phyloP scores from a whole-genome alignment of 1,139 yeast genomes.

The Scheffersomyces parashehatae region DNA sequence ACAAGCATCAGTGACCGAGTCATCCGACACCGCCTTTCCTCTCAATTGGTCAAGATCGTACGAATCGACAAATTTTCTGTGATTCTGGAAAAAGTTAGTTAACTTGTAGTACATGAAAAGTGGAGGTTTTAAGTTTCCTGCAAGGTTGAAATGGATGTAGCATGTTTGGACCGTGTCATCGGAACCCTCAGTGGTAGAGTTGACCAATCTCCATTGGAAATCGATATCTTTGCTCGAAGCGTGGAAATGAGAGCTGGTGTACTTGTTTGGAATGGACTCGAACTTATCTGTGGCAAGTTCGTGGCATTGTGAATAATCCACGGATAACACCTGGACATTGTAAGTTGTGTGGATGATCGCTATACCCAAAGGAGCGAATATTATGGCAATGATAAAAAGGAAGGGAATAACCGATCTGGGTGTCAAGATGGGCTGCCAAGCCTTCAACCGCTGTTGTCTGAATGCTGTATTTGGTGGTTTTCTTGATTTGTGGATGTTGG shows the following conservation, averaged over 20 bases:
- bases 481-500: slow-evolving; percentile 49
- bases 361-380: slow-evolving; percentile 74
- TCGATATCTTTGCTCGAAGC: slow-evolving; percentile 37
- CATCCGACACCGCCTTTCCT: slow-evolving; percentile 57
- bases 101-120: slow-evolving; percentile 67
- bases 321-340: slow-evolving; percentile 56
- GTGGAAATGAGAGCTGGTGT: slow-evolving; percentile 56
- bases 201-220: slow-evolving; percentile 57
- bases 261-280: slow-evolving; percentile 50
- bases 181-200: slow-evolving; percentile 23
- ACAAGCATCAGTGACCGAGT: slow-evolving; percentile 54
- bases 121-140: slow-evolving; percentile 58
- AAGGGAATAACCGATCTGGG: slow-evolving; percentile 77
- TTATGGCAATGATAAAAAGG: slow-evolving; percentile 57
- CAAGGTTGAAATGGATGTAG: slow-evolving; percentile 57
- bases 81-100: slow-evolving; percentile 77
- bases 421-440: slow-evolving; percentile 82
- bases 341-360: slow-evolving; percentile 62
- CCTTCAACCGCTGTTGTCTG: slow-evolving; percentile 63
- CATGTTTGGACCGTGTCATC: slow-evolving; percentile 49
- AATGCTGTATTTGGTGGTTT: slow-evolving; percentile 81
- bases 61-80: slow-evolving; percentile 73
- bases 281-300: slow-evolving; percentile 37
- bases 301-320: slow-evolving; percentile 63
- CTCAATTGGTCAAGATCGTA: slow-evolving; percentile 64